These are phyloP conservation scores for Alternaria brassicicola DNA, from an alignment of 2,329 filamentous ascomycete genomes.

Conservation along the genomic window DNA sequence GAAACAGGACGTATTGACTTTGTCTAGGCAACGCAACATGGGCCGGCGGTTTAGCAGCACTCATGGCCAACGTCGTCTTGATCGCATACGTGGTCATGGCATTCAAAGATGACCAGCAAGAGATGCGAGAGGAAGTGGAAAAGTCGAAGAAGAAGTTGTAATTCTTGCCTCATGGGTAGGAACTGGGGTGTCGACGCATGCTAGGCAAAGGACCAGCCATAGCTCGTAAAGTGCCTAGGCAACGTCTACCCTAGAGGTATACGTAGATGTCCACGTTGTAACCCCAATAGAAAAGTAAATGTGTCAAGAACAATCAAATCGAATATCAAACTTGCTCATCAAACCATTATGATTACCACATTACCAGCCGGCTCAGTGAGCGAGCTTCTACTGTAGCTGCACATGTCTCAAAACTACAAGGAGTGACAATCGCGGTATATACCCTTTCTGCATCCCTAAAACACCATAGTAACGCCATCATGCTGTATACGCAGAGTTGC, in stretches of 20 bases:
- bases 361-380: constrained; percentile 15
- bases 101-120: constrained; percentile 78
- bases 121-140: constrained; percentile 55
- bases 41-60: constrained; percentile 81
- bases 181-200: neutral
- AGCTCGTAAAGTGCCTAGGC: neutral
- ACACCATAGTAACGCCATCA: constrained; percentile 21
- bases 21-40: constrained; percentile 81
- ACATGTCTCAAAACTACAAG: constrained; percentile 16
- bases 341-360: constrained; percentile 39
- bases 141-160: constrained; percentile 47
- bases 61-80: constrained; percentile 90
- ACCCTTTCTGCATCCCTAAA: constrained; percentile 9
- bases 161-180: neutral
- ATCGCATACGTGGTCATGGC: constrained; percentile 91
- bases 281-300: too few relatives aligned
- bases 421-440: constrained; percentile 23
- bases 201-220: neutral
- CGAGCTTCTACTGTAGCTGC: constrained; percentile 16
- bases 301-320: neutral
- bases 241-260: neutral
- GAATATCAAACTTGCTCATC: constrained; percentile 2
- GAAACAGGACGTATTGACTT: constrained; percentile 7
- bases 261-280: too few relatives aligned
- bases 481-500: constrained; percentile 5